phyloP scores from a whole-genome alignment of 106 monocot species.

The Iris macrosiphon region DNA sequence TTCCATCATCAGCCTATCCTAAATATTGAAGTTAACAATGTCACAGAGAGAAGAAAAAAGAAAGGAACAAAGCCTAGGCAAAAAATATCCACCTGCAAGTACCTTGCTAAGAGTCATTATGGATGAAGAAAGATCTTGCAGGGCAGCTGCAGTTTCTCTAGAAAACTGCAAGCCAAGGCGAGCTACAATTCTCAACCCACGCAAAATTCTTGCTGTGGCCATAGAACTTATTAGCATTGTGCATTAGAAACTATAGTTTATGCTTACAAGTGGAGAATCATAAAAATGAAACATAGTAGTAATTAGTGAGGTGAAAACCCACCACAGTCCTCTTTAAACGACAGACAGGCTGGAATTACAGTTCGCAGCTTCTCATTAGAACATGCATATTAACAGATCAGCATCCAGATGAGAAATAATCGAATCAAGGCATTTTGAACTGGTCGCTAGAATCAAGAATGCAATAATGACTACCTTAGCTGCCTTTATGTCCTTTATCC shows the following conservation, averaged over 20 bases:
- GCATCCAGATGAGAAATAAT: neutral
- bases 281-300: neutral
- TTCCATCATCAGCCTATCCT: conserved; percentile 91
- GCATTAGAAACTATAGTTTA: neutral
- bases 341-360: conserved; percentile 66
- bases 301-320: conserved; percentile 8
- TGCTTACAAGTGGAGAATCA: neutral
- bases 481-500: conserved; percentile 58
- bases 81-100: neutral
- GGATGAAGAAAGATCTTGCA: conserved; percentile 49
- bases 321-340: conserved; percentile 88
- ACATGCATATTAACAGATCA: neutral
- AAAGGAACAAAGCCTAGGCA: neutral
- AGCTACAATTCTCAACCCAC: conserved; percentile 89
- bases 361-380: conserved; percentile 51
- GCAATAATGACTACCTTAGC: conserved; percentile 42
- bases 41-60: neutral
- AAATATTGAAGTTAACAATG: conserved; percentile 20
- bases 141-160: conserved; percentile 52
- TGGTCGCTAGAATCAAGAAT: neutral
- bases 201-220: conserved; percentile 78
- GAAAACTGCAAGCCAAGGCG: conserved; percentile 76
- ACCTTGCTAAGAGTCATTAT: conserved; percentile 63
- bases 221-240: conserved; percentile 1
- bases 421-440: neutral